Conservation (phyloP, 257 asterid genomes). For the Parsonsia alboflavescens region DNA sequence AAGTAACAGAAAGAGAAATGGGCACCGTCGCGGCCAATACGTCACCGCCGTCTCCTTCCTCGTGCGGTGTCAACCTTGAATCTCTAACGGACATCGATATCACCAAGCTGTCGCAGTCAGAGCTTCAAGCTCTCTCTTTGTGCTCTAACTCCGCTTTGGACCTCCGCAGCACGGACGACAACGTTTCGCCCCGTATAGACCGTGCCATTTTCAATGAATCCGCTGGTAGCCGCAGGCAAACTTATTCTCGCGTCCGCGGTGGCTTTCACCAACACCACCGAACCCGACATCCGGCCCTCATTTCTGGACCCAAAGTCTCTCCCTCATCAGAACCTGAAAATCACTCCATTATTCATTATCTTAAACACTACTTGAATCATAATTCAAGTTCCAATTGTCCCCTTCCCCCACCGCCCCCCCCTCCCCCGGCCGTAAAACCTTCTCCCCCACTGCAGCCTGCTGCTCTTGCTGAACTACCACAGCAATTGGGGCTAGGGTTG, state of each 20-base stretch:
- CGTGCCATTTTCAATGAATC: conserved; percentile 84
- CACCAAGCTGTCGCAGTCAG: conserved; percentile 62
- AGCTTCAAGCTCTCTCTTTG: conserved; percentile 62
- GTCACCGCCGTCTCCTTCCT: conserved; percentile 19
- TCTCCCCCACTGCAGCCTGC: conserved; percentile 25
- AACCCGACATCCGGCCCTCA: conserved; percentile 59
- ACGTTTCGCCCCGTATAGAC: conserved; percentile 55
- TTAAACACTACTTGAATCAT: conserved; percentile 49
- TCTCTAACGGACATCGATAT: conserved; percentile 48
- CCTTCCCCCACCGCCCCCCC: conserved; percentile 45
- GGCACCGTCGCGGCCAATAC: conserved; percentile 34
- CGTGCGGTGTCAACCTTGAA: conserved; percentile 38
- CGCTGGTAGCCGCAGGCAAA: conserved; percentile 85
- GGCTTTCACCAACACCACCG: conserved; percentile 43
- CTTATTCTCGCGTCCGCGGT: conserved; percentile 58
- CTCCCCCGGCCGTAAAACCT: conserved; percentile 30
- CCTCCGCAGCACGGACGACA: conserved; percentile 45
- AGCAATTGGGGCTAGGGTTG: conserved; percentile 38
- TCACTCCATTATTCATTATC: conserved; percentile 61
- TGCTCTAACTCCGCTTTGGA: conserved; percentile 55
- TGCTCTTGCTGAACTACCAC: not conserved
- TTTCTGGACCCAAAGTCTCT: conserved; percentile 32
- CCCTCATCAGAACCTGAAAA: conserved; percentile 63
- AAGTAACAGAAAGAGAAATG: conserved; percentile 25
- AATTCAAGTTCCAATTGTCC: conserved; percentile 48